These are phyloP conservation scores for Fulvia fulva DNA, from an alignment of 2,329 filamentous ascomycete species.

Conservation along the genomic window DNA sequence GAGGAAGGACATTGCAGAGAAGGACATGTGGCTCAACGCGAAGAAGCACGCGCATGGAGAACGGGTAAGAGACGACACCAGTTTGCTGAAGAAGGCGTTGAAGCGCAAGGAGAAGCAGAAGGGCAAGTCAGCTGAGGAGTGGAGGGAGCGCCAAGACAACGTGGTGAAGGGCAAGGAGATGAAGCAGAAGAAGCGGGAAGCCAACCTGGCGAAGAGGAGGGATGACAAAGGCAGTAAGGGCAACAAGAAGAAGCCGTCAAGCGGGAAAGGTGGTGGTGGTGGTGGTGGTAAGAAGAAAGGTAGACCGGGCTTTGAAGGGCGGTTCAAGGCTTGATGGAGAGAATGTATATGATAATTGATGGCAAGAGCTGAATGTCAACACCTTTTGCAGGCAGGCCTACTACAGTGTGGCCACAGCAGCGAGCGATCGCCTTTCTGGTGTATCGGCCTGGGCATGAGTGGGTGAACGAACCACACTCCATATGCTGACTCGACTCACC, in stretches of 20 bases:
- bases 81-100: slow-evolving; percentile 84
- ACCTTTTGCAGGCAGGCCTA: neutral
- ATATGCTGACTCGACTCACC: too few species aligned
- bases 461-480: too few species aligned
- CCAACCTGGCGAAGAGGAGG: slow-evolving; percentile 64
- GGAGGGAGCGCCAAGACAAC: slow-evolving; percentile 49
- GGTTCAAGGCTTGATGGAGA: slow-evolving; percentile 51
- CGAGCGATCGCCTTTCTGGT: too few species aligned
- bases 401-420: too few species aligned
- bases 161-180: slow-evolving; percentile 46
- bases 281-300: slow-evolving; percentile 57
- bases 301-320: slow-evolving; percentile 60
- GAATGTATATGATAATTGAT: neutral
- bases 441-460: too few species aligned
- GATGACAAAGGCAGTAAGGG: slow-evolving; percentile 70
- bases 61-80: slow-evolving; percentile 80
- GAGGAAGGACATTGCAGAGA: slow-evolving; percentile 81
- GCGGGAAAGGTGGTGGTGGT: slow-evolving; percentile 50
- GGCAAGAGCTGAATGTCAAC: neutral
- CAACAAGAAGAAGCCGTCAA: slow-evolving; percentile 64
- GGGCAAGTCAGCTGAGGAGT: slow-evolving; percentile 87
- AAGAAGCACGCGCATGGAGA: slow-evolving; percentile 86
- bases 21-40: slow-evolving; percentile 90
- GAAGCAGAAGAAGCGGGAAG: slow-evolving; percentile 49
- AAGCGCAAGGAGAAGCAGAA: slow-evolving; percentile 89